These are phyloP conservation scores for Lachnellula hyalina DNA, from an alignment of 2,329 filamentous ascomycete species.

Conservation along the genomic window DNA sequence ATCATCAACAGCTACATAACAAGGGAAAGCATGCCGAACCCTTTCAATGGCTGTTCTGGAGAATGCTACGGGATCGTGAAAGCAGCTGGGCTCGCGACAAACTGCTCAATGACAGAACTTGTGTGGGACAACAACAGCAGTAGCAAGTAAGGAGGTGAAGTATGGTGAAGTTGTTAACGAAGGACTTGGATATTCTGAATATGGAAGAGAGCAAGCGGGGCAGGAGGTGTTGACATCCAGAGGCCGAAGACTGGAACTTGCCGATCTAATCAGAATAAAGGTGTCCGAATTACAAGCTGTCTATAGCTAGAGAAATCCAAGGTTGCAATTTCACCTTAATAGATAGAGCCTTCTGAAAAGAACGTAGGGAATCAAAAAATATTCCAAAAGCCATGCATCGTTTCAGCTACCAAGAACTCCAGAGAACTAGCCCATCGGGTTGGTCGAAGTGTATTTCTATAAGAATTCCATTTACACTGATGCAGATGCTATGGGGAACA, in stretches of 20 bases:
- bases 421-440: too few relatives aligned
- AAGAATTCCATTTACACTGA: too few relatives aligned
- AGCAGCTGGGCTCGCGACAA: neutral
- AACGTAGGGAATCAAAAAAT: too few relatives aligned
- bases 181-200: neutral
- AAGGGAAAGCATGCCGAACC: neutral
- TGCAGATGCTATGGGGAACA: too few relatives aligned
- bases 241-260: conserved; percentile 1
- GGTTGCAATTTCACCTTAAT: neutral
- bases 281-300: neutral
- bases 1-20: neutral
- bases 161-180: conserved; percentile 6
- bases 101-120: neutral
- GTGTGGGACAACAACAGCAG: neutral
- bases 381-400: too few relatives aligned
- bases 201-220: neutral
- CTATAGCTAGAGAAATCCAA: neutral
- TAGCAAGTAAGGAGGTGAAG: neutral
- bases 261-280: neutral
- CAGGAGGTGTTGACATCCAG: neutral
- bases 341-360: neutral
- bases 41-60: neutral
- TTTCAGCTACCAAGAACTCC: too few relatives aligned
- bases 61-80: neutral
- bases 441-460: too few relatives aligned